A percentile compares a stretch with the other conserved stretches of the same genome.
Conservation (phyloP, 805 yeast species). For the Priceomyces castillae region DNA sequence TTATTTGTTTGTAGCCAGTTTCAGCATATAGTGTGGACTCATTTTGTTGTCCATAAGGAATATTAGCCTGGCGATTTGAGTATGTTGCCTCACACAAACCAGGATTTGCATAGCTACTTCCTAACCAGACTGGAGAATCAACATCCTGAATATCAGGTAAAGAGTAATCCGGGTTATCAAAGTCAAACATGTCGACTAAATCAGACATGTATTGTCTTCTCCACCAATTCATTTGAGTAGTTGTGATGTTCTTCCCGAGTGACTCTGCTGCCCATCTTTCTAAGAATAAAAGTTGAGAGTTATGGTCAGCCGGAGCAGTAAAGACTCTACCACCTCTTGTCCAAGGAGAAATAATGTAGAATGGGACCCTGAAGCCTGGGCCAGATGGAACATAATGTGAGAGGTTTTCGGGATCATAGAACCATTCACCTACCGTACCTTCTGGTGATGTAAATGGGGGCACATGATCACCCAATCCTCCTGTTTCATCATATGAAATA, state of each 20-base stretch:
- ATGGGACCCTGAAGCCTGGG: conserved; percentile 6
- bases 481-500: conserved; percentile 5
- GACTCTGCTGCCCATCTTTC: conserved; percentile 3
- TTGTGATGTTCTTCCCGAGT: conserved; percentile 1
- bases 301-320: conserved; percentile 5
- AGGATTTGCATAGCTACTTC: background rate
- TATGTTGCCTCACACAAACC: conserved; percentile 2
- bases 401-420: conserved; percentile 4
- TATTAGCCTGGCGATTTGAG: background rate
- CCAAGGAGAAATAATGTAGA: conserved; percentile 5
- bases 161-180: conserved; percentile 4
- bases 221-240: conserved; percentile 4
- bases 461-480: conserved; percentile 6
- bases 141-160: background rate
- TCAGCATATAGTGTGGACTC: conserved; percentile 2
- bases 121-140: background rate
- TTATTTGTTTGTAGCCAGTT: conserved; percentile 5
- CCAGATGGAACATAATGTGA: conserved; percentile 5
- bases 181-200: conserved; percentile 5
- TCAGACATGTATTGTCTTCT: conserved; percentile 4
- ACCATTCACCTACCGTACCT: conserved; percentile 6
- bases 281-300: conserved; percentile 4
- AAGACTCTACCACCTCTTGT: conserved; percentile 6
- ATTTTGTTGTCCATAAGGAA: conserved; percentile 5
- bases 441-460: conserved; percentile 5